Conservation (phyloP, 805 yeast genomes). For the Ogataea trehaloabstinens region DNA sequence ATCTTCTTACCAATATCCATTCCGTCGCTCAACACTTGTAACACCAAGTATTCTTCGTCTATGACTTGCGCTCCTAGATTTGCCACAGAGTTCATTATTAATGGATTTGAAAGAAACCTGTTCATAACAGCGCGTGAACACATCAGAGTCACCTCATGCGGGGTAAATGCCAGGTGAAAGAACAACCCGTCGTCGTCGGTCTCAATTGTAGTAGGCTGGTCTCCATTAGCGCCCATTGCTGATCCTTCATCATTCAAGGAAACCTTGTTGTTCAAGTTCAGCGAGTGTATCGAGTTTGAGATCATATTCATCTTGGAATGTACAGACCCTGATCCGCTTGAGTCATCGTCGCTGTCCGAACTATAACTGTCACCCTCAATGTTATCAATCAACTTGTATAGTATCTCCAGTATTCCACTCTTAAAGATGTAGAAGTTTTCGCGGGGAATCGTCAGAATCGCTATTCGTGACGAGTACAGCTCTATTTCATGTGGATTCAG, state of each 20-base stretch:
- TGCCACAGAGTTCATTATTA: slow-evolving; percentile 24
- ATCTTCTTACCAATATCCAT: slow-evolving; percentile 51
- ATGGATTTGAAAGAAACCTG: slow-evolving; percentile 38
- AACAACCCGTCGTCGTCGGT: slow-evolving; percentile 42
- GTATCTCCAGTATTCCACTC: slow-evolving; percentile 47
- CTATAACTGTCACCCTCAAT: slow-evolving; percentile 19
- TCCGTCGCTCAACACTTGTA: slow-evolving; percentile 63
- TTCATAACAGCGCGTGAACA: slow-evolving; percentile 42
- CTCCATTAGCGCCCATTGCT: neutral
- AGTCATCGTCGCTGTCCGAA: slow-evolving; percentile 8
- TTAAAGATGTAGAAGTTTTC: slow-evolving; percentile 52
- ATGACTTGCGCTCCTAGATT: slow-evolving; percentile 38
- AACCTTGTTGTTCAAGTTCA: slow-evolving; percentile 8
- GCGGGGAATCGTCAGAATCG: slow-evolving; percentile 54
- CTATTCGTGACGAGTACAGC: slow-evolving; percentile 43
- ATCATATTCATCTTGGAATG: slow-evolving; percentile 4
- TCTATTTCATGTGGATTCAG: slow-evolving; percentile 37
- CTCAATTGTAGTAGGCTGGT: slow-evolving; percentile 8
- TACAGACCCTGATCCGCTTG: slow-evolving; percentile 3
- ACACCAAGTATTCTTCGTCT: slow-evolving; percentile 44
- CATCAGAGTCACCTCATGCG: slow-evolving; percentile 61
- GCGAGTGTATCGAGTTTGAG: slow-evolving; percentile 17
- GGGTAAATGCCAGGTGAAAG: slow-evolving; percentile 61
- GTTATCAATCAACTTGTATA: slow-evolving; percentile 36
- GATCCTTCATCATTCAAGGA: slow-evolving; percentile 10